These are phyloP conservation scores for Trichophyton rubrum DNA, from an alignment of 2,329 filamentous ascomycete species.

Conservation along the genomic window DNA sequence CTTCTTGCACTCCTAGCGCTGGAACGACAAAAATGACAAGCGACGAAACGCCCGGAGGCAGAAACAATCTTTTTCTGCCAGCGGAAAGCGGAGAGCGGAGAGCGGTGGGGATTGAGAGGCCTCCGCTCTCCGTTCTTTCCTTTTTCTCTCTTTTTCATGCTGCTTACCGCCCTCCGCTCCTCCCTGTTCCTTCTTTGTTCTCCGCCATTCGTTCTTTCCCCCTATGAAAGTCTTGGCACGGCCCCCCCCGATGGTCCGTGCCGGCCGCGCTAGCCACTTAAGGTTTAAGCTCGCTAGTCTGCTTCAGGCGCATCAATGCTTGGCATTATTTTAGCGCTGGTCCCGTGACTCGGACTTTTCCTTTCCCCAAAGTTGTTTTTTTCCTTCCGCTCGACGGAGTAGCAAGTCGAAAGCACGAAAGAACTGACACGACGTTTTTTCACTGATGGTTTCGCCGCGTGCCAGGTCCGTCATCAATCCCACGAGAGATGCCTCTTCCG, in stretches of 20 bases:
- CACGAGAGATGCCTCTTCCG: slow-evolving; percentile 26
- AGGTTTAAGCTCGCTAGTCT: neutral
- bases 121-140: neutral
- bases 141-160: neutral
- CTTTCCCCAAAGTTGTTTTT: neutral
- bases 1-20: too few relatives aligned
- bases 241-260: neutral
- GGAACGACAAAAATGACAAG: too few relatives aligned
- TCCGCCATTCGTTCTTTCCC: neutral
- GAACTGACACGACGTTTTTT: neutral
- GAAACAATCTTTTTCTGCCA: too few relatives aligned
- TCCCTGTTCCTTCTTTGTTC: neutral
- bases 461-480: slow-evolving; percentile 5
- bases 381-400: neutral
- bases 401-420: too few relatives aligned
- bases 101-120: neutral
- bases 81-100: too few relatives aligned
- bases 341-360: neutral
- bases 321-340: neutral
- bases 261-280: neutral
- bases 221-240: slow-evolving; percentile 1
- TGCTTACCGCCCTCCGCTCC: neutral
- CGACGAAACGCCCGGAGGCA: too few relatives aligned
- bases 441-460: slow-evolving; percentile 5
- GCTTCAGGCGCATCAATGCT: neutral